Base-by-base conservation (phyloP, 306 rosid species). In the Vicia villosa region DNA sequence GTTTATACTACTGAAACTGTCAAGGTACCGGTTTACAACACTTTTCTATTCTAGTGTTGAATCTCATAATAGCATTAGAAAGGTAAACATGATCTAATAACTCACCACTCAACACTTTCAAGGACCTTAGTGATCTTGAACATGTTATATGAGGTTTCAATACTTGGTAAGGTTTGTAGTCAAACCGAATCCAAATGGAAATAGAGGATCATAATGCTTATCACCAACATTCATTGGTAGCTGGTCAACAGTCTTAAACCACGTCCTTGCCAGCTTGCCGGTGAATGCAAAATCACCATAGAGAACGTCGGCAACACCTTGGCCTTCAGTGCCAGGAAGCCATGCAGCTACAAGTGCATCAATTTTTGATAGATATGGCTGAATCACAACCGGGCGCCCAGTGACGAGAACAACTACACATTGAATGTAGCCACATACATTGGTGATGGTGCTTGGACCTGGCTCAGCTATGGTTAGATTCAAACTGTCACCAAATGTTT, bases 331-430 rank as follows among this genome's bases (percentile, higher is more conserved):
- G 26, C 98, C 98, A 0, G 98, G 98, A 68, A 92, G 98, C 98
- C 98, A 92, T 32, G 98, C 98, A 4, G 96, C 93, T 3, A 90
- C 91, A 66, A 92, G 96, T 5, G 96, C 91, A 16, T 92, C 92
- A 14, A 88, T 75, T 63, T 59, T 64, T 12, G 85, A 65, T 5
- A 93, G 79, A 62, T 93, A 82, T 15, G 96, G 96, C 68, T 93
- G 75, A 64, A 93, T 47, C 82, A 90, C 90, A 7, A 93, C 91
- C 1, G 98, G 98, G 51, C 98, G 96, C 19, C 98, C 98, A 2
- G 96, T 80, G 75, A 93, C 12, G 1, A 93, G 82, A 8, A 93
- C 86, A 6, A 93, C 96, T 0, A 82, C 84, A 64, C 96, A 93
- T 58, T 69, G 80, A 42, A 92, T 69, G 14, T 77, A 80, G 2